These are phyloP conservation scores for Cornus florida DNA, from an alignment of 148 eudicot species.

Conservation along the genomic window DNA sequence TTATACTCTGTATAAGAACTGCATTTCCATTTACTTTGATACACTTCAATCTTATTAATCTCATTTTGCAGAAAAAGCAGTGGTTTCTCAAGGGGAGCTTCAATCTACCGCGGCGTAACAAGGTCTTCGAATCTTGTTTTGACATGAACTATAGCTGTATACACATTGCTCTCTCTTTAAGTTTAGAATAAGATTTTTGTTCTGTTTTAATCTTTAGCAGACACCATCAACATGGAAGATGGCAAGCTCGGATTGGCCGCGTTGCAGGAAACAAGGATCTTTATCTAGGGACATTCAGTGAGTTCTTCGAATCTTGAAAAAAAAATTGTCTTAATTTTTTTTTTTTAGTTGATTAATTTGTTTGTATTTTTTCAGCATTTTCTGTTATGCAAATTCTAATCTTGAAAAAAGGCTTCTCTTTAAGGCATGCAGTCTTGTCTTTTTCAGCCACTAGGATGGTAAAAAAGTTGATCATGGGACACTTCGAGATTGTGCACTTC, in stretches of 20 bases:
- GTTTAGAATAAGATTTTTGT: background rate
- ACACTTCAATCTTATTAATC: background rate
- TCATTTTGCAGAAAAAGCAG: constrained; percentile 76
- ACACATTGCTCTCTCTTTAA: background rate
- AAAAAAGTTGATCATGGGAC: background rate
- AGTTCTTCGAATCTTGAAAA: constrained; percentile 20
- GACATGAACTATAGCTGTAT: background rate
- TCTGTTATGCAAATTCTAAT: no score
- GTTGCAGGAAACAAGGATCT: constrained; percentile 97
- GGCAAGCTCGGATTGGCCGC: constrained; percentile 98
- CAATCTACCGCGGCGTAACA: constrained; percentile 93
- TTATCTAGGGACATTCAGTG: constrained; percentile 91
- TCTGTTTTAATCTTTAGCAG: constrained; percentile 36
- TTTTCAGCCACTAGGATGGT: no score
- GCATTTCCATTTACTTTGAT: background rate
- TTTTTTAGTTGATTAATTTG: background rate
- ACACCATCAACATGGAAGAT: constrained; percentile 97
- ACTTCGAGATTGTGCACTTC: background rate
- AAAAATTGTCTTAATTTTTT: no score
- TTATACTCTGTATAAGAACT: background rate
- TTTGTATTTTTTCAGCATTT: background rate
- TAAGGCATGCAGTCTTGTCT: background rate
- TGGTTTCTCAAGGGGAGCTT: constrained; percentile 96
- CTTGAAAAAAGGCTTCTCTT: background rate
- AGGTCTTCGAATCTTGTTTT: constrained; percentile 38